Evolutionary conservation across 2,329 filamentous ascomycete species (phyloP), one percentile per base, ranked within the genome.

Genomic region (Colletotrichum lindemuthianum): DNA sequence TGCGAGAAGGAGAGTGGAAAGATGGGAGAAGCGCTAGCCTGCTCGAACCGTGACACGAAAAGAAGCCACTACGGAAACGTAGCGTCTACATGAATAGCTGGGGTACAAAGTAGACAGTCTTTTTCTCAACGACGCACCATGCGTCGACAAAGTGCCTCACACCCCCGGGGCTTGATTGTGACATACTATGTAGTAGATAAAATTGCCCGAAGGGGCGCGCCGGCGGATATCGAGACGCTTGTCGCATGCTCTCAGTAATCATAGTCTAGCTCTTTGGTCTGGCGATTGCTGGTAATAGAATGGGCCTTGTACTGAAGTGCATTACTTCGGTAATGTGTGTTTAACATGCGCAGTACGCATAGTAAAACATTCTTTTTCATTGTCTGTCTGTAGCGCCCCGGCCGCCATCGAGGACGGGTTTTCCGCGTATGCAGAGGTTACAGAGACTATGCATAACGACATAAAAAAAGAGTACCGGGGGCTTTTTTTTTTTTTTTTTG

Each of bases 171-270:
- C 52, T 55, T 50, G 53, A 49, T 63, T 54, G 58, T 66, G 56
- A 67, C 47, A 53, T 67, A 48, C 65, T 59, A 43, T 73, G 72
- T 73, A 73, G 74, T 72, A 78, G 76, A 78, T 78, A 74, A 79
- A 79, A 79, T 79, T 79, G 77, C 75, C 77, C 76, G 77, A 78
- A 77, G 72, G 71, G 71, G 68, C 73, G 72, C 53, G 59, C 32
- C 51, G 57, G 61, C 61, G 61, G 61, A 16, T 56, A 61, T 56
- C 55, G 64, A 69, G 74, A 73, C 70, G 69, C 52, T 69, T 71
- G 72, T 69, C 69, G 70, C 69, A 24, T 24, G 24, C 24, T 24
- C 24, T 24, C 24, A 5, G 24, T 24, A 24, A 4, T 24, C 24
- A 24, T 24, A 24, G 24, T 24, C 24, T 24, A 24, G 24, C 24